Conservation (phyloP, 768 basidiomycete genomes). For the Trametes sanguinea region DNA sequence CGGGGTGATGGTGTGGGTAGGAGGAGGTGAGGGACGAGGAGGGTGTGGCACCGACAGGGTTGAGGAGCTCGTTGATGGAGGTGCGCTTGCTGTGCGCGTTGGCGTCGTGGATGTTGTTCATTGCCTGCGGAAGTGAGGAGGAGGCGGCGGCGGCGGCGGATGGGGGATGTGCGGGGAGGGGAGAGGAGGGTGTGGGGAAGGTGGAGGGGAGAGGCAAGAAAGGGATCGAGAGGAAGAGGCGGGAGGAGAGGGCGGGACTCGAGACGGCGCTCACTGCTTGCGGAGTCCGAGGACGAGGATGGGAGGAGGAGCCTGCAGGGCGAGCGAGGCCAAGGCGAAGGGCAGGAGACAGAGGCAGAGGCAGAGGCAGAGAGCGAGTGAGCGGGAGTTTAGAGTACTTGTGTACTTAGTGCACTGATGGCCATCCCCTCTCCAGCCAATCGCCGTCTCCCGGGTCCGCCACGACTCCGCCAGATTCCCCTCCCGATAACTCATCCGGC, state of each 20-base stretch:
- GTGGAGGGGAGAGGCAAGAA: neutral
- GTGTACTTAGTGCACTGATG: neutral
- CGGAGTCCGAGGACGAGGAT: too few species aligned
- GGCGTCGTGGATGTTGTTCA: constrained; percentile 46
- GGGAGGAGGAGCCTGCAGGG: too few species aligned
- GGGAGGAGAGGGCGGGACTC: neutral
- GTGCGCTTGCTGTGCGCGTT: constrained; percentile 45
- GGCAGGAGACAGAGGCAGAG: neutral
- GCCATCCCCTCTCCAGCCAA: neutral
- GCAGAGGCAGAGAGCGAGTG: neutral
- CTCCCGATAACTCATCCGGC: neutral
- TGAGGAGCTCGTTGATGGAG: constrained; percentile 52
- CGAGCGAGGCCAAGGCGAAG: too few species aligned
- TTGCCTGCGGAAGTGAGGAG: constrained; percentile 4
- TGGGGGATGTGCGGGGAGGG: neutral
- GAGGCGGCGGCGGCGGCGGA: constrained; percentile 17
- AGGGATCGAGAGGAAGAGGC: constrained; percentile 2
- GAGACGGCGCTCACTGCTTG: too few species aligned
- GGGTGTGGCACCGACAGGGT: constrained; percentile 43
- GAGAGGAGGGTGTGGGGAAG: neutral
- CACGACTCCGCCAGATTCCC: constrained; percentile 13
- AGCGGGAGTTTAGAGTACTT: neutral
- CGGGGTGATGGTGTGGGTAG: constrained; percentile 21
- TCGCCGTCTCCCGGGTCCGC: constrained; percentile 11
- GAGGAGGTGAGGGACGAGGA: constrained; percentile 35